Conservation (phyloP, 139 green algal genomes). For the Chara braunii region DNA sequence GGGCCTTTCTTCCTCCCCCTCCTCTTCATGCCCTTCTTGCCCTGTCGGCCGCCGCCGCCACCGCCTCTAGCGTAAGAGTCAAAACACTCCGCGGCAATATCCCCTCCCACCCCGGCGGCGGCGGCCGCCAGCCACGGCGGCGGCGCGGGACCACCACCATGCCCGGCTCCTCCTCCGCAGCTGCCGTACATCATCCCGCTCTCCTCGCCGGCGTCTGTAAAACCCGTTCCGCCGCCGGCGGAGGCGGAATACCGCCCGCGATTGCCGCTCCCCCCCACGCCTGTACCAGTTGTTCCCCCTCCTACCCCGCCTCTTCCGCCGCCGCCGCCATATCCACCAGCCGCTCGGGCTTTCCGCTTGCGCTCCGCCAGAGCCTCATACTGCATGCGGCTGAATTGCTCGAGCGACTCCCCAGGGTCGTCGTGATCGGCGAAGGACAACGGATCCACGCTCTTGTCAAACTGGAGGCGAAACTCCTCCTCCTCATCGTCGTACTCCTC, state of each 20-base stretch:
- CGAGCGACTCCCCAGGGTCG: neutral
- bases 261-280: neutral
- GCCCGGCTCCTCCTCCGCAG: neutral
- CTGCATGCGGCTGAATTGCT: conserved; percentile 1
- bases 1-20: conserved; percentile 3
- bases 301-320: neutral
- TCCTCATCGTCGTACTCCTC: conserved; percentile 1
- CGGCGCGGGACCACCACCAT: neutral
- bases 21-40: conserved; percentile 1
- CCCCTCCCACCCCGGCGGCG: neutral
- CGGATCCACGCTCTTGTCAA: conserved; percentile 1
- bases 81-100: neutral
- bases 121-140: neutral
- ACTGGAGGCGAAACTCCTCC: neutral
- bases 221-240: neutral
- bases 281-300: neutral
- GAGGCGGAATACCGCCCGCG: neutral
- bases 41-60: neutral
- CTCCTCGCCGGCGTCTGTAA: neutral
- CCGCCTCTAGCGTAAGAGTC: neutral
- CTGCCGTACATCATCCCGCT: neutral
- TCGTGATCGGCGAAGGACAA: conserved; percentile 1
- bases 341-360: neutral
- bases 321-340: neutral
- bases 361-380: conserved; percentile 12